Base-by-base conservation (phyloP, 2,329 filamentous ascomycete genomes). In the Arthroderma uncinatum region DNA sequence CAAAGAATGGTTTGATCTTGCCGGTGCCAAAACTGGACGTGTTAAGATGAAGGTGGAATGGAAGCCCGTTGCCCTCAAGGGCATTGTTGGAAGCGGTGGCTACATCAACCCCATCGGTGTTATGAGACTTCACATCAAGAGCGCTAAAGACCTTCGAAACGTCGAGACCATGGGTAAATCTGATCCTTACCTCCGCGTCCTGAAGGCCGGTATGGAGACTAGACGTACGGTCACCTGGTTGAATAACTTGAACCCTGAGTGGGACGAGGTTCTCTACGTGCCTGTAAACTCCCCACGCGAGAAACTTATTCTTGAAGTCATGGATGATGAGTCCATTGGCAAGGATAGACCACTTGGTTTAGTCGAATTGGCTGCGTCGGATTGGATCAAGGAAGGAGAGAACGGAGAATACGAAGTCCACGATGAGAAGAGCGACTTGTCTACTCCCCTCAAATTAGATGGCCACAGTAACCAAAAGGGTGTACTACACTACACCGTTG, bases 151-250 rank as follows among this genome's bases (percentile, higher is more conserved):
- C 64, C 80, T 98, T 44, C 87, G 90, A 59, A 98, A 98, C 70
- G 80, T 96, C 55, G 93, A 98, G 73, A 89, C 89, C 1, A 82
- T 98, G 71, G 93, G 93, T 73, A 97, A 97, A 73, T 97, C 93
- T 0, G 94, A 98, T 71, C 89, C 93, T 0, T 98, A 98, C 66
- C 88, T 85, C 21, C 85, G 92, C 42, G 86, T 97, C 1, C 73
- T 96, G 55, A 79, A 96, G 6, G 95, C 91, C 52, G 92, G 93
- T 48, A 84, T 97, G 57, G 86, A 93, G 68, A 95, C 92, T 71
- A 90, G 82, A 8, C 84, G 91, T 58, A 97, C 93, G 1, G 93
- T 98, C 54, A 97, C 92, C 0, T 95, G 93, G 77, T 85, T 89
- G 69, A 98, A 95, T 73, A 94, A 96, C 61, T 82, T 98, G 58